Conservation (phyloP, 2,329 filamentous ascomycete species). For the Dactylonectria macrodidyma region DNA sequence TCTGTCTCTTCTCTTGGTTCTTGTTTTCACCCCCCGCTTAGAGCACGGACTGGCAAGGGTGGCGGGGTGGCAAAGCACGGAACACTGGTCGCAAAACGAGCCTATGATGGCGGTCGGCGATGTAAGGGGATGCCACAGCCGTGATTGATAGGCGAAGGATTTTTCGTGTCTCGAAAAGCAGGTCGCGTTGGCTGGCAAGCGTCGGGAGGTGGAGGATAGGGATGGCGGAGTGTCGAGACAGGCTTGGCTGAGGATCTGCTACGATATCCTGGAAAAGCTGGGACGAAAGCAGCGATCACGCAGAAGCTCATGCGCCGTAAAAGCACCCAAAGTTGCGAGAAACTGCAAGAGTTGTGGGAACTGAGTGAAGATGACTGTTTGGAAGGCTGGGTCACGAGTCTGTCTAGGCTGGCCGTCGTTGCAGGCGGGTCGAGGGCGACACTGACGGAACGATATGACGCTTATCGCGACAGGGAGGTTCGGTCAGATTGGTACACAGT, state of each 20-base stretch:
- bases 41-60: constrained; percentile 12
- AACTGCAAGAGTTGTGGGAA: background rate
- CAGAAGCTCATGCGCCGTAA: background rate
- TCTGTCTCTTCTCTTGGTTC: background rate
- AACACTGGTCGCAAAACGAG: constrained; percentile 6
- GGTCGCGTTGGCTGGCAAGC: background rate
- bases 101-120: background rate
- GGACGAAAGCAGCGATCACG: background rate
- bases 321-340: background rate
- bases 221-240: background rate
- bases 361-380: background rate
- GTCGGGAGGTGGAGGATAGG: background rate
- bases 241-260: background rate
- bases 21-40: constrained; percentile 18
- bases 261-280: background rate
- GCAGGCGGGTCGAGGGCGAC: constrained; percentile 35
- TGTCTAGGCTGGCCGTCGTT: constrained; percentile 3
- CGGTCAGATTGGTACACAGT: constrained; percentile 2
- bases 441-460: constrained; percentile 39
- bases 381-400: constrained; percentile 23
- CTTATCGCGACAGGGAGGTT: constrained; percentile 40
- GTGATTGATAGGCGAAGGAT: background rate
- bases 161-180: background rate
- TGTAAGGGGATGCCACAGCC: background rate
- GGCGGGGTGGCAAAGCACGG: constrained; percentile 30